phyloP scores from a whole-genome alignment of 176 grass and related monocot genomes.

The Avena sativa region DNA sequence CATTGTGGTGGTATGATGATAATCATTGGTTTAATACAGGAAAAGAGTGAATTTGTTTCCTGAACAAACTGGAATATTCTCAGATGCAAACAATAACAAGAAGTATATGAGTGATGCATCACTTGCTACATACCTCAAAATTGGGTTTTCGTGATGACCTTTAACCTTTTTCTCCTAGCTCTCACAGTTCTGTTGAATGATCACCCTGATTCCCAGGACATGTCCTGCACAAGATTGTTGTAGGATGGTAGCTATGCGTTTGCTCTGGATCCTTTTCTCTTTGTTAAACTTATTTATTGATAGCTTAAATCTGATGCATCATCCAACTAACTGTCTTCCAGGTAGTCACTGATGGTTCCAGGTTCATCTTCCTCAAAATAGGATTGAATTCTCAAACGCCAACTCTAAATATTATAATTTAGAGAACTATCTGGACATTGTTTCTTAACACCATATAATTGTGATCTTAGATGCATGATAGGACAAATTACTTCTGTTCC shows the following conservation, averaged over 20 bases:
- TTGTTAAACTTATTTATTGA: background rate
- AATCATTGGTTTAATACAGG: background rate
- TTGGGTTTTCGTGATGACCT: background rate
- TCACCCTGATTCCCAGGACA: background rate
- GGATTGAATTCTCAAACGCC: background rate
- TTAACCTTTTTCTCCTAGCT: conserved; percentile 3
- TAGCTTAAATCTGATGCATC: background rate
- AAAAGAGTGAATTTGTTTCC: background rate
- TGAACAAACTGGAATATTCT: conserved; percentile 20
- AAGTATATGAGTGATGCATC: background rate
- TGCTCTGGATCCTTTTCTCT: background rate
- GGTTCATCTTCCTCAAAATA: conserved; percentile 8
- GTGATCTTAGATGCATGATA: conserved; percentile 9
- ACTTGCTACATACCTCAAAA: background rate
- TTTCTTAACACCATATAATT: conserved; percentile 3
- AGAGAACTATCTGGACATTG: background rate
- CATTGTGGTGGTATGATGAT: background rate
- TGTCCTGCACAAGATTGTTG: background rate
- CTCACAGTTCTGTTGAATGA: conserved; percentile 6
- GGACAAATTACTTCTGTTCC: conserved; percentile 14
- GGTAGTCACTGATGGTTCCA: background rate
- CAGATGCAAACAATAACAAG: conserved; percentile 22
- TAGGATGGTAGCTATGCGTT: background rate
- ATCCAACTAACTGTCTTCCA: background rate
- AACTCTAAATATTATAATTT: background rate